Evolutionary conservation across 768 basidiomycete genomes (phyloP).

Genomic region (Hemileccinum rubropunctum): DNA sequence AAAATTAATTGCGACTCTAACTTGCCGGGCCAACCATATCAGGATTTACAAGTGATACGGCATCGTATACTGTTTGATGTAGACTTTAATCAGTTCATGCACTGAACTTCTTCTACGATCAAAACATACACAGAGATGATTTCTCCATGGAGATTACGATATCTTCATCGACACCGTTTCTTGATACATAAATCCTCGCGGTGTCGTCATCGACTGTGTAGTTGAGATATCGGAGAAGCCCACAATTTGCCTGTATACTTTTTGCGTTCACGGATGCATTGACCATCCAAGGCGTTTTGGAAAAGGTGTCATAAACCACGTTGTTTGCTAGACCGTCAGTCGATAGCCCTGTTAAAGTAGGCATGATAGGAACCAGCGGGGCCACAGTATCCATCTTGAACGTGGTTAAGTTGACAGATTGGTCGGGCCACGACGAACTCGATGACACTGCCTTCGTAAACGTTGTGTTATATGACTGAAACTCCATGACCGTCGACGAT

Average conservation of each 20-base stretch:
- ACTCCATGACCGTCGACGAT: neutral
- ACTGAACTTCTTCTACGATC: neutral
- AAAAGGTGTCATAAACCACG: neutral
- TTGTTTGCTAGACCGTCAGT: neutral
- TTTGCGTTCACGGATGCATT: neutral
- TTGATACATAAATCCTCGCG: no score
- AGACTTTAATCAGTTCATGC: neutral
- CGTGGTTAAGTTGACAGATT: neutral
- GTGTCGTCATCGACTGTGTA: no score
- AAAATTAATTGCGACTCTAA: neutral
- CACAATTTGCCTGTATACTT: neutral
- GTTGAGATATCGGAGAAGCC: neutral
- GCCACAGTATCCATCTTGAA: neutral
- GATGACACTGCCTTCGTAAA: neutral
- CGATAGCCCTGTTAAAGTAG: neutral
- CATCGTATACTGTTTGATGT: neutral
- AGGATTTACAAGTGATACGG: neutral
- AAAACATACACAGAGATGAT: no score
- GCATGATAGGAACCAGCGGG: neutral
- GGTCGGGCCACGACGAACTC: neutral
- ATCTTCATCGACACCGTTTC: neutral
- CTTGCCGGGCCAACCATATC: no score
- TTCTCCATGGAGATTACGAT: no score
- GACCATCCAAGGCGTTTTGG: neutral
- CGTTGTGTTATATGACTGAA: neutral